Base-by-base conservation (phyloP, 768 basidiomycete species). In the Lactarius evosmus region DNA sequence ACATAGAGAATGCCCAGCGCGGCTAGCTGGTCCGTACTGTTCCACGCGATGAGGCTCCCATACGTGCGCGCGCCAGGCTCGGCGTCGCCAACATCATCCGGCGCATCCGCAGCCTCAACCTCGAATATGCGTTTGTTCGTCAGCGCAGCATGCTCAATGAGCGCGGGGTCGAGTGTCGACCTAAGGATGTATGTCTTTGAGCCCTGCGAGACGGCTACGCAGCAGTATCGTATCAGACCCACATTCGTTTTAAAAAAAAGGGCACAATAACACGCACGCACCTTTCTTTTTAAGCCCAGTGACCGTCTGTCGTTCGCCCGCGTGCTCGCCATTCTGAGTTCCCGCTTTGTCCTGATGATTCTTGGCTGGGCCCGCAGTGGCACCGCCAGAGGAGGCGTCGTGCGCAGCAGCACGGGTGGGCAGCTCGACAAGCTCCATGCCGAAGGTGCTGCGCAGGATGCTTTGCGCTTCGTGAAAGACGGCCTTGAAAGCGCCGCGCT, bases 111-210 rank as follows among this genome's bases (percentile, higher is more conserved):
- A 40, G 85, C 79, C 56, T 83, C 78, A 55, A 82, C 81, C 66
- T 70, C 69, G 19, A 74, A 69, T 22, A 77, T 75, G 6, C 72
- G 73, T 33, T 75, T 73, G 56, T 83, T 82, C 0, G 83, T 80
- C 17, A 80, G 69, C 2, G 83, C 78, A 0, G 91, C 85, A 33
- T 79, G 76, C 60, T 84, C 82, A 56, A 95, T 84, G 58, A 96
- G 76, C 14, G 72, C 66, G 0, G 83, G 74, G 60, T 91, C 77
- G 17, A 97, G 80, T 1, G 73, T 77, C 1, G 93, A 95, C 52
- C 94, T 88, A 19, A 97, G 78, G 50, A 95, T 89, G 72, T 89
- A 98, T 7, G 85, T 85, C 70, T 91, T 93, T 1, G 90, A 85
- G 1, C 89, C 84, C 2, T 80, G 70, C 6, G 83, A 76, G 11